Percentiles rank a stretch among this genome's conserved stretches.
Evolutionary conservation across 2,329 filamentous ascomycete genomes (phyloP).

Genomic region (Talaromyces verruculosus): DNA sequence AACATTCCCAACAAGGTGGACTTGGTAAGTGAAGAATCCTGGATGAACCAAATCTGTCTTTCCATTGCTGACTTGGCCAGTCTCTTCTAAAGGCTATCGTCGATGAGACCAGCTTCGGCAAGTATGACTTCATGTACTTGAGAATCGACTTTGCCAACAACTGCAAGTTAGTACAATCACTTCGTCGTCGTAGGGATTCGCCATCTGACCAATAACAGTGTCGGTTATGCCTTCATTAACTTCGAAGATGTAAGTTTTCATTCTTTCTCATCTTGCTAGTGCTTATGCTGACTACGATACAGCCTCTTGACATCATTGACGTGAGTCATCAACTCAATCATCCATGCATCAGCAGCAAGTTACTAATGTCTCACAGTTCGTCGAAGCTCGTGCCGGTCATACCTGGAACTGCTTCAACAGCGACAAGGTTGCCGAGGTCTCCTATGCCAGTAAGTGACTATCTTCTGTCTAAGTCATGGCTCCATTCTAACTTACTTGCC

Average conservation of each 20-base stretch:
- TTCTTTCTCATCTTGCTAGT: background rate
- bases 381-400: conserved; percentile 67
- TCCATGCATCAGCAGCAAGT: background rate
- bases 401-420: conserved; percentile 79
- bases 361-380: conserved; percentile 57
- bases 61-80: conserved; percentile 37
- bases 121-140: conserved; percentile 93
- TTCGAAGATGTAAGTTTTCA: conserved; percentile 68
- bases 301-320: conserved; percentile 72
- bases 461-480: background rate
- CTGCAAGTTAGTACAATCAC: conserved; percentile 67
- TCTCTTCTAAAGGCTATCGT: conserved; percentile 74
- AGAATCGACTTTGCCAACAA: conserved; percentile 84
- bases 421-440: conserved; percentile 83
- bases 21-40: conserved; percentile 43
- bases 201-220: conserved; percentile 54
- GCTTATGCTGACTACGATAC: conserved; percentile 39
- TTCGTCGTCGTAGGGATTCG: background rate
- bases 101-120: conserved; percentile 73
- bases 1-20: conserved; percentile 93
- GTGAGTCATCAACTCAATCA: conserved; percentile 48
- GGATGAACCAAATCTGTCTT: background rate
- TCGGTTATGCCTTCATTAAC: conserved; percentile 97
- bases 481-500: background rate
- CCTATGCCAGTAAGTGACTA: conserved; percentile 79